phyloP scores from a whole-genome alignment of 2,329 filamentous ascomycete genomes.

The Talaromyces sp. region DNA sequence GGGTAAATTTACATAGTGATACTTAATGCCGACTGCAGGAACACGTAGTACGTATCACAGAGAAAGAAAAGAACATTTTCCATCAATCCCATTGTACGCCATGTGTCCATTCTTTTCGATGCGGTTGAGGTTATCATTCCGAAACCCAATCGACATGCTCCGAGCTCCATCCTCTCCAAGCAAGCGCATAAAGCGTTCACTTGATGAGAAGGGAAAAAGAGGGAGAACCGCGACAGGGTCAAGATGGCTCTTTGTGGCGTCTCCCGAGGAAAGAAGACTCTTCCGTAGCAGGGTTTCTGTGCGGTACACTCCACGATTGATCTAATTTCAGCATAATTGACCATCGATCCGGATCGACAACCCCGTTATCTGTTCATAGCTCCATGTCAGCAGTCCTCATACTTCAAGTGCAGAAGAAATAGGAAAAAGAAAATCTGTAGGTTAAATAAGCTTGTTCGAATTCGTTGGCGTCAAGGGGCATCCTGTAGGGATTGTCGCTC shows the following conservation, averaged over 20 bases:
- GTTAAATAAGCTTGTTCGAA: constrained; percentile 16
- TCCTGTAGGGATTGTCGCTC: constrained; percentile 10
- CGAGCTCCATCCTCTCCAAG: constrained; percentile 34
- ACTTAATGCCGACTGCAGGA: neutral
- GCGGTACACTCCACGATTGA: neutral
- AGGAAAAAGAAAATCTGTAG: neutral
- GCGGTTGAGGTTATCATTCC: too few relatives aligned
- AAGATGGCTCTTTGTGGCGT: neutral
- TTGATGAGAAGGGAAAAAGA: constrained; percentile 36
- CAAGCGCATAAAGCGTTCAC: constrained; percentile 35
- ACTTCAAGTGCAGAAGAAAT: neutral
- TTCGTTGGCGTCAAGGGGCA: constrained; percentile 13
- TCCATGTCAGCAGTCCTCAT: constrained; percentile 6
- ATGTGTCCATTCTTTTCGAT: too few relatives aligned
- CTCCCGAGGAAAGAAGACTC: neutral
- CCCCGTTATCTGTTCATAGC: neutral
- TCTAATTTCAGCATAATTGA: neutral
- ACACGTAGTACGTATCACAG: neutral
- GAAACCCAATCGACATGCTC: neutral
- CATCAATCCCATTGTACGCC: neutral
- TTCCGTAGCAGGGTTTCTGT: neutral
- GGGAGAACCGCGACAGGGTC: constrained; percentile 20
- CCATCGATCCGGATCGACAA: neutral
- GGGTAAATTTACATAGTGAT: neutral
- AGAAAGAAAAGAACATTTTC: neutral